phyloP scores from a whole-genome alignment of 2,329 filamentous ascomycete species.

The Cryphonectria naterciae region DNA sequence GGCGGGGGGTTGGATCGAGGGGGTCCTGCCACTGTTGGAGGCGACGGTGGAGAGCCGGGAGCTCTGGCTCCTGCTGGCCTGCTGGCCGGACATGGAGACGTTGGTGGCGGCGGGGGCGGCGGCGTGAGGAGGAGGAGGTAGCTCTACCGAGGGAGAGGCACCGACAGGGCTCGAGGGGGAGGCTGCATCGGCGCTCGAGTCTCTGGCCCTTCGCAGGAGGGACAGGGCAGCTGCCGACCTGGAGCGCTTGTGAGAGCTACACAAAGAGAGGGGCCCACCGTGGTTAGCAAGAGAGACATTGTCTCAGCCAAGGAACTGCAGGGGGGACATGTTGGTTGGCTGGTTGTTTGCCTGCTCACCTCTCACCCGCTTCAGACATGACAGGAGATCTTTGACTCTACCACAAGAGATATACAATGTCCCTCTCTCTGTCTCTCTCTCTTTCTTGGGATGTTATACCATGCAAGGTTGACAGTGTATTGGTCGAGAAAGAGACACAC shows the following conservation, averaged over 20 bases:
- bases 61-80: constrained; percentile 47
- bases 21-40: constrained; percentile 45
- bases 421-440: too few species aligned
- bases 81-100: constrained; percentile 43
- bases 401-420: background rate
- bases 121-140: constrained; percentile 36
- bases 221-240: constrained; percentile 57
- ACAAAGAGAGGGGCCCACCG: background rate
- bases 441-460: background rate
- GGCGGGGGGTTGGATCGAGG: constrained; percentile 40
- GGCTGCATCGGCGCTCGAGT: constrained; percentile 51
- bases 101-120: constrained; percentile 33
- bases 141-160: constrained; percentile 40
- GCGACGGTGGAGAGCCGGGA: constrained; percentile 52
- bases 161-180: constrained; percentile 37
- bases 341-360: constrained; percentile 14
- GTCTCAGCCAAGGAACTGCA: background rate
- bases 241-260: constrained; percentile 53
- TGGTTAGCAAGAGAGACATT: constrained; percentile 16
- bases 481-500: background rate
- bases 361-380: constrained; percentile 29
- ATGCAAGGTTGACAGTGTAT: background rate
- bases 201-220: constrained; percentile 52
- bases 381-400: background rate
- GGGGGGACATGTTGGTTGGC: background rate